These are phyloP conservation scores for Neurospora intermedia DNA, from an alignment of 495 filamentous ascomycete genomes.

Conservation along the genomic window DNA sequence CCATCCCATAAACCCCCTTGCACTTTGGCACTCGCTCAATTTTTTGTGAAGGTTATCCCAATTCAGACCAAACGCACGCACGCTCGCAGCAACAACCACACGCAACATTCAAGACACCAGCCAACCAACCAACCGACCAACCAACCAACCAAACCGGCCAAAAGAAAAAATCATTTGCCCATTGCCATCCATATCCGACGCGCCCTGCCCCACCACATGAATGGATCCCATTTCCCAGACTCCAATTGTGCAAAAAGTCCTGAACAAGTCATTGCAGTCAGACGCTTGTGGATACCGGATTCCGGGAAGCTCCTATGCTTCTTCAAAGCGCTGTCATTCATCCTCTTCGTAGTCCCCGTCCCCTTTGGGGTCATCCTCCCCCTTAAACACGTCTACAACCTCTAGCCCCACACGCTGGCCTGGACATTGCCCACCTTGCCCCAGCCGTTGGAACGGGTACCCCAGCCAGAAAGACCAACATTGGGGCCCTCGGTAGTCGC, in stretches of 20 bases:
- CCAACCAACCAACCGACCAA: neutral
- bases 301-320: neutral
- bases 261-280: neutral
- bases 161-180: slow-evolving; percentile 2
- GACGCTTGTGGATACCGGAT: neutral
- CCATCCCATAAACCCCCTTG: neutral
- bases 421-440: slow-evolving; percentile 61
- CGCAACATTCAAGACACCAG: slow-evolving; percentile 2
- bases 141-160: slow-evolving; percentile 2
- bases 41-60: neutral
- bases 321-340: neutral
- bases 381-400: neutral
- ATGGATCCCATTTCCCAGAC: slow-evolving; percentile 2
- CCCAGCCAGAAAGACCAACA: slow-evolving; percentile 49
- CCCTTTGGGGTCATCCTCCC: neutral
- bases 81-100: slow-evolving; percentile 2
- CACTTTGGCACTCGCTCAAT: neutral
- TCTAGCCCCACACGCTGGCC: slow-evolving; percentile 69
- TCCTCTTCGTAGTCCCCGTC: neutral
- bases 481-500: slow-evolving; percentile 28
- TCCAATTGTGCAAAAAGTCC: slow-evolving; percentile 4
- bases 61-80: neutral
- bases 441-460: slow-evolving; percentile 62
- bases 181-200: neutral
- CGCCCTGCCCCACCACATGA: neutral